Base-by-base conservation (phyloP, 768 basidiomycete genomes). In the Boletus pseudo-olivaceus region DNA sequence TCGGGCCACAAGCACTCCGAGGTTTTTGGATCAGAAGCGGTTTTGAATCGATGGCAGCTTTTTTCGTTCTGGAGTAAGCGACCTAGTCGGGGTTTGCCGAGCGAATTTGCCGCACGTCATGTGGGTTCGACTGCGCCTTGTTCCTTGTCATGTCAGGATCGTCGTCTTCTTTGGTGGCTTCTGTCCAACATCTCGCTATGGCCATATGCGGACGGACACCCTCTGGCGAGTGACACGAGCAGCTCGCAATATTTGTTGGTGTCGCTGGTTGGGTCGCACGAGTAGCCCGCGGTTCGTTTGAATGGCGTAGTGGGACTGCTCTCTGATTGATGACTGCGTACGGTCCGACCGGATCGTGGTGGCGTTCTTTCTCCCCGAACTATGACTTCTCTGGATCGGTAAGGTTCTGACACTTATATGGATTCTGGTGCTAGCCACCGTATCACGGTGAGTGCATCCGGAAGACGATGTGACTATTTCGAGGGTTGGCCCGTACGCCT, bases 111-210 rank as follows among this genome's bases (percentile, higher is more conserved):
- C 26, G 45, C 37, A 56, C 59, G 54, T 52, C 41, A 41, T 51
- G 37, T 11, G 41, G 0, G 33, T 61, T 65, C 64, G 50, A 32
- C 14, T 0, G 49, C 37, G 40, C 38, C 40, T 55, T 39, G 40
- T 46, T 59, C 17, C 35, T 17, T 56, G 64, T 62, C 62, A 2
- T 59, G 64, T 56, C 59, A 43, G 27, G 64, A 65, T 65, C 51
- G 65, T 54, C 65, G 47, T 30, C 64, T 65, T 67, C 65, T 46
- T 47, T 53, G 49, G 40, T 67, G 62, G 48, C 54, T 56, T 51
- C 50, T 34, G 4, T 26, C 34, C 37, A 34, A 7, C 39, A 35
- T 41, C 9, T 33, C 12, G 29, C 40, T 35, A 55, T 59, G 14
- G 23, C 47, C 48, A 52, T 48, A 56, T 62, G 3, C 35, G 20